phyloP scores from a whole-genome alignment of 169 alveolate genomes.

The Perkinsus olseni region DNA sequence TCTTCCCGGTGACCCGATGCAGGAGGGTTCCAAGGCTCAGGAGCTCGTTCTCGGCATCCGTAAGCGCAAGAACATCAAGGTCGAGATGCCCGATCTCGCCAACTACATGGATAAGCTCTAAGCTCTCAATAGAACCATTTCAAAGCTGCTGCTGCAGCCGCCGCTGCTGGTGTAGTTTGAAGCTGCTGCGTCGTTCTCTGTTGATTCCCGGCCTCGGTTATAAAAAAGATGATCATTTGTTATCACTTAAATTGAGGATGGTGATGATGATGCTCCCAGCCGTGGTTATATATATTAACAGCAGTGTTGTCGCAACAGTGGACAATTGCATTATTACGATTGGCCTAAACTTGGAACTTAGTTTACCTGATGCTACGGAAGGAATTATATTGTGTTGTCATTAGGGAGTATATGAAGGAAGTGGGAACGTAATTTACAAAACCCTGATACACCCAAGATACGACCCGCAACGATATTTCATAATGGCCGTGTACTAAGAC shows the following conservation, averaged over 20 bases:
- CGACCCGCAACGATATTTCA: too few species aligned
- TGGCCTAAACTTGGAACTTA: not conserved
- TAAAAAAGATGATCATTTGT: not conserved
- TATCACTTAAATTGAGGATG: not conserved
- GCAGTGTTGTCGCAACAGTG: not conserved
- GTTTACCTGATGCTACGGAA: not conserved
- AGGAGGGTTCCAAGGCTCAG: constrained; percentile 89
- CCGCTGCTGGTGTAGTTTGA: not conserved
- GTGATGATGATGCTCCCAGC: not conserved
- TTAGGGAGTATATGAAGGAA: too few species aligned
- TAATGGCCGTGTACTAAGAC: too few species aligned
- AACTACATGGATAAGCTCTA: constrained; percentile 92
- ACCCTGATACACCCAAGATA: too few species aligned
- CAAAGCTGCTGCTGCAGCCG: not conserved
- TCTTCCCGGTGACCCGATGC: constrained; percentile 91
- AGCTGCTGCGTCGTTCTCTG: not conserved
- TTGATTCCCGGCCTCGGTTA: not conserved
- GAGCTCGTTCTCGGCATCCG: constrained; percentile 87
- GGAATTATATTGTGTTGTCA: not conserved
- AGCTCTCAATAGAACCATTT: constrained; percentile 15
- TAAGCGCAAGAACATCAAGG: constrained; percentile 94
- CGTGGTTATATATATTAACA: not conserved
- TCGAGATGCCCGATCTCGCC: constrained; percentile 90
- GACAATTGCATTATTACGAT: not conserved
- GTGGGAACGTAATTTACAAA: too few species aligned